Evolutionary conservation across 2,329 filamentous ascomycete species (phyloP).

Genomic region (Amesomyces nigricolor): DNA sequence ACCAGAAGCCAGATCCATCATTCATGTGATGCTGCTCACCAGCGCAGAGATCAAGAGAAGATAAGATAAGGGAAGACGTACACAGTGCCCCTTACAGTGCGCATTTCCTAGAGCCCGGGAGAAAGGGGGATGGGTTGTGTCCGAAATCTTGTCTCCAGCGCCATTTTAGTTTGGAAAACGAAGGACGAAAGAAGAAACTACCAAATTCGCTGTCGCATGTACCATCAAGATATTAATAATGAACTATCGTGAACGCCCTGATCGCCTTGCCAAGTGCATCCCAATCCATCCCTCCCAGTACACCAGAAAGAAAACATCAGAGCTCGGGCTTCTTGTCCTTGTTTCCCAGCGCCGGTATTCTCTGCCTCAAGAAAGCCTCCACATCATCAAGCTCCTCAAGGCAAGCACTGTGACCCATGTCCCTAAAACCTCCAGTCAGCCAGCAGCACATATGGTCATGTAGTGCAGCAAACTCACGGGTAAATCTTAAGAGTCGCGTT

Average conservation of each 20-base stretch:
- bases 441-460: neutral
- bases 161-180: too few species aligned
- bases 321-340: constrained; percentile 33
- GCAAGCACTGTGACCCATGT: constrained; percentile 70
- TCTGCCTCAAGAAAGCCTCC: constrained; percentile 51
- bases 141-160: too few species aligned
- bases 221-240: neutral
- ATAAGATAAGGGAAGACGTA: too few species aligned
- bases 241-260: neutral
- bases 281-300: neutral
- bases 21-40: too few species aligned
- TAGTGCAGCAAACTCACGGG: constrained; percentile 44
- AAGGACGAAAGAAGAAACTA: neutral
- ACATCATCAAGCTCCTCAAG: constrained; percentile 76
- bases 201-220: too few species aligned
- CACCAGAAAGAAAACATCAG: constrained; percentile 15
- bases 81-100: too few species aligned
- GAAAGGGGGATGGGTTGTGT: too few species aligned
- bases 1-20: too few species aligned
- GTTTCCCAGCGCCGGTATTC: constrained; percentile 41
- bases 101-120: too few species aligned
- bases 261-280: neutral
- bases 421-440: constrained; percentile 38
- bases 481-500: constrained; percentile 73
- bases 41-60: too few species aligned